Evolutionary conservation across 2,329 filamentous ascomycete genomes (phyloP).

Genomic region (Aspergillaceae sp.): DNA sequence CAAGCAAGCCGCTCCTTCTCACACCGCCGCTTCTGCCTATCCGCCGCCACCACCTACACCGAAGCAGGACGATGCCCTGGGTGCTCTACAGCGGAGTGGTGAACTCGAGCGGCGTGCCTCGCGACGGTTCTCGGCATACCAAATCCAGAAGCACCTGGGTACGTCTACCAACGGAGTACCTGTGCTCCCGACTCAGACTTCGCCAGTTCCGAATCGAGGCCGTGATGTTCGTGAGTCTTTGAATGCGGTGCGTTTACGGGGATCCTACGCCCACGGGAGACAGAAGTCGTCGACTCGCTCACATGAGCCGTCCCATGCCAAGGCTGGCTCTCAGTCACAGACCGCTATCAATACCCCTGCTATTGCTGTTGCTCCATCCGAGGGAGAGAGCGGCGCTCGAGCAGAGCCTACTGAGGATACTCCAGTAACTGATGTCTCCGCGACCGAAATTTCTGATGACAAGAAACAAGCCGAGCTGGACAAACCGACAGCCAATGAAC

Average conservation of each 20-base stretch:
- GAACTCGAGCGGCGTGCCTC: constrained; percentile 90
- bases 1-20: constrained; percentile 20
- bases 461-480: constrained; percentile 40
- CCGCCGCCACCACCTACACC: constrained; percentile 73
- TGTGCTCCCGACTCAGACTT: constrained; percentile 56
- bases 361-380: constrained; percentile 41
- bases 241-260: constrained; percentile 57
- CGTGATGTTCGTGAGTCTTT: constrained; percentile 70
- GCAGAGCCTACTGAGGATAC: constrained; percentile 18
- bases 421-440: constrained; percentile 11
- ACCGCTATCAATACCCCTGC: constrained; percentile 39
- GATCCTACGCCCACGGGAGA: constrained; percentile 46
- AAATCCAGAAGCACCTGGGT: constrained; percentile 89
- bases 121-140: constrained; percentile 87
- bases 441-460: constrained; percentile 57
- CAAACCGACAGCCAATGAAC: constrained; percentile 44
- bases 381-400: constrained; percentile 31
- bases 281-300: constrained; percentile 43
- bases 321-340: constrained; percentile 34
- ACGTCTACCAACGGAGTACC: constrained; percentile 72
- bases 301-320: constrained; percentile 55
- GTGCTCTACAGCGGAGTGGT: constrained; percentile 81
- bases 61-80: constrained; percentile 80
- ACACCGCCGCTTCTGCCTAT: constrained; percentile 48
- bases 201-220: constrained; percentile 64